A percentile compares a stretch with the other conserved stretches of the same genome.
Conservation (phyloP, 2,329 filamentous ascomycete genomes). For the Cercospora zeae-maydis region DNA sequence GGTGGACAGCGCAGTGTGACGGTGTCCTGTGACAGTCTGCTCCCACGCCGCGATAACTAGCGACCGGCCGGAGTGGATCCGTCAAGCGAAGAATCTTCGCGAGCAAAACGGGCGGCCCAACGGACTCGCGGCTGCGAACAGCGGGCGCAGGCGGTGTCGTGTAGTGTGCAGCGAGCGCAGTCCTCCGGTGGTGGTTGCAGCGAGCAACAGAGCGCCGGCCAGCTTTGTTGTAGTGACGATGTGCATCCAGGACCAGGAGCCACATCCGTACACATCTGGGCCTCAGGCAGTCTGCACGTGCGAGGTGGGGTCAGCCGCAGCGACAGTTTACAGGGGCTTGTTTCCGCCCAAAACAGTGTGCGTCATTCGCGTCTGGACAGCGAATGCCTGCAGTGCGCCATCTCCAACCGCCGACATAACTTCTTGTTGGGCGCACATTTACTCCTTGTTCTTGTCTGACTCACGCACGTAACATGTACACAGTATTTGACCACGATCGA, state of each 20-base stretch:
- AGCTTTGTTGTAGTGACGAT: neutral
- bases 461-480: neutral
- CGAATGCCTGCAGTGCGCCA: neutral
- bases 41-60: neutral
- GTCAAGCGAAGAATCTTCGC: neutral
- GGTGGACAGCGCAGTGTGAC: conserved; percentile 9
- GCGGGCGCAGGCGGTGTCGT: neutral
- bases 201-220: neutral
- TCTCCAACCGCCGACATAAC: neutral
- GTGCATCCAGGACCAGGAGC: neutral
- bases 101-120: neutral
- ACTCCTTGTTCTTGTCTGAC: neutral
- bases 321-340: neutral
- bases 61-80: neutral
- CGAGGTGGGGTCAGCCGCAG: neutral
- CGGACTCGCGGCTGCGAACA: neutral
- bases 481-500: neutral
- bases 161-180: neutral
- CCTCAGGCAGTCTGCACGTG: neutral
- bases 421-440: neutral
- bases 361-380: neutral
- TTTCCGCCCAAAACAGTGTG: neutral
- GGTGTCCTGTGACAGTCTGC: conserved; percentile 1
- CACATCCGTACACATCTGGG: neutral
- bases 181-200: neutral